phyloP scores from a whole-genome alignment of 345 rosid species.

The Camelina neglecta region DNA sequence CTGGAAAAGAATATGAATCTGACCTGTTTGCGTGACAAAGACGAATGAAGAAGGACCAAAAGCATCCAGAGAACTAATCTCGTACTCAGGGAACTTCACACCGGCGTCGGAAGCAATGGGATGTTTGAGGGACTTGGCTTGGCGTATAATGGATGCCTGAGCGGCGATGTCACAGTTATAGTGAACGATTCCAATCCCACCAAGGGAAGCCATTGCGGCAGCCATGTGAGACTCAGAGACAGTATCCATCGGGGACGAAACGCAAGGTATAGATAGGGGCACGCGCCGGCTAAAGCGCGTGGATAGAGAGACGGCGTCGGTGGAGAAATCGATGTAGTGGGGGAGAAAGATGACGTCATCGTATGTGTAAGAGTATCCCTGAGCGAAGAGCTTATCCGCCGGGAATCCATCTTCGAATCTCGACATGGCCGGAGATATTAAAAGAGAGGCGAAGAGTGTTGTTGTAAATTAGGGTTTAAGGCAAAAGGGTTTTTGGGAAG shows the following conservation, averaged over 20 bases:
- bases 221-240: conserved; percentile 93
- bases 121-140: conserved; percentile 70
- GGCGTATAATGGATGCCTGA: conserved; percentile 69
- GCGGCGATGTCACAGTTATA: conserved; percentile 60
- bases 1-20: conserved; percentile 38
- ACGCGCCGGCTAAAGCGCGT: conserved; percentile 73
- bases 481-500: conserved; percentile 22
- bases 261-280: conserved; percentile 75
- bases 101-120: conserved; percentile 65
- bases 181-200: conserved; percentile 82
- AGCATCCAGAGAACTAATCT: conserved; percentile 44
- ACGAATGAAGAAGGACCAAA: conserved; percentile 53
- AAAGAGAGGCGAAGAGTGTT: conserved; percentile 10
- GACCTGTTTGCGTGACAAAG: conserved; percentile 46
- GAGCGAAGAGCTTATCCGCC: conserved; percentile 66
- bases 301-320: conserved; percentile 76
- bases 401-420: conserved; percentile 73
- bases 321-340: conserved; percentile 87
- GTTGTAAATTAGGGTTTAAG: conserved; percentile 36
- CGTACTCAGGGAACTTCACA: conserved; percentile 51
- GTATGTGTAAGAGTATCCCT: conserved; percentile 88
- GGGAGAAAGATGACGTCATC: conserved; percentile 94
- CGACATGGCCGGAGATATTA: conserved; percentile 40
- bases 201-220: conserved; percentile 82
- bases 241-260: conserved; percentile 97